Evolutionary conservation across 2,329 filamentous ascomycete genomes (phyloP).

Genomic region (Verticillium alfalfae): DNA sequence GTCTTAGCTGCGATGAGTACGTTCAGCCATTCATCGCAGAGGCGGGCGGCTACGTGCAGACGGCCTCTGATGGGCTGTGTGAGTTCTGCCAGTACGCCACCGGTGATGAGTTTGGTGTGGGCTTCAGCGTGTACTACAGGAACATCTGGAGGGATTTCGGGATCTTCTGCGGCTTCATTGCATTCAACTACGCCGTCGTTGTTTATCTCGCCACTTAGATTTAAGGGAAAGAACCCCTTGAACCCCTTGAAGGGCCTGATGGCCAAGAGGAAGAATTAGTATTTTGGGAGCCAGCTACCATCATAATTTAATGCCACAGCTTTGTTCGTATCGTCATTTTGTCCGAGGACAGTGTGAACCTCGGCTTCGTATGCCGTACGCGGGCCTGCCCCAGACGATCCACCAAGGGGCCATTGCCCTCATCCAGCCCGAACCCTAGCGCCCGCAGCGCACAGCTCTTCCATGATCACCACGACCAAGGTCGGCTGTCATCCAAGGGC

Average conservation of each 20-base stretch:
- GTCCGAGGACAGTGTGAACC: neutral
- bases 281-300: neutral
- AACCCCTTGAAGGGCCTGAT: constrained; percentile 27
- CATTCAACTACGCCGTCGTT: constrained; percentile 52
- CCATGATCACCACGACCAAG: neutral
- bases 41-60: constrained; percentile 55
- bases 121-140: constrained; percentile 55
- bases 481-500: neutral
- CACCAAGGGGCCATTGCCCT: neutral
- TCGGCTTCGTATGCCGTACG: neutral
- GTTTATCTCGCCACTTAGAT: constrained; percentile 33
- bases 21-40: constrained; percentile 43
- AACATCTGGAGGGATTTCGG: constrained; percentile 63
- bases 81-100: constrained; percentile 58
- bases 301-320: neutral
- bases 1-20: constrained; percentile 56
- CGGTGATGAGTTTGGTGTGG: constrained; percentile 54
- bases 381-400: neutral
- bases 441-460: neutral
- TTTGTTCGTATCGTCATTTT: neutral
- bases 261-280: constrained; percentile 13
- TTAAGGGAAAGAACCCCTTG: constrained; percentile 31
- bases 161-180: constrained; percentile 57
- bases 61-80: constrained; percentile 50
- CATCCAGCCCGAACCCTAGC: neutral